phyloP scores from a whole-genome alignment of 768 basidiomycete genomes.

The Suillus sp. region DNA sequence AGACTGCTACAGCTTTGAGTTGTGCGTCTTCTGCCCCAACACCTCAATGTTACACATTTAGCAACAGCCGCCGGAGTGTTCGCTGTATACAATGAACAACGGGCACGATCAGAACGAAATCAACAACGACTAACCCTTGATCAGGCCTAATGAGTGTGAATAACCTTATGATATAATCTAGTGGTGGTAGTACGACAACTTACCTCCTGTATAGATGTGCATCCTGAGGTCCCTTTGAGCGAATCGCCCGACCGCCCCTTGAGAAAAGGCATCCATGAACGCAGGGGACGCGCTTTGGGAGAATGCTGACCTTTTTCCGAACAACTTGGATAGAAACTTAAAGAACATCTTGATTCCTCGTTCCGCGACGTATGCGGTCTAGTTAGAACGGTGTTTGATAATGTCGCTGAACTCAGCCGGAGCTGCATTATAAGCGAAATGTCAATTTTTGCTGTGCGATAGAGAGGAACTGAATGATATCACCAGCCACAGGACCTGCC shows the following conservation, averaged over 20 bases:
- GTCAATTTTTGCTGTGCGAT: background rate
- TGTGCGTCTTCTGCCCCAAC: background rate
- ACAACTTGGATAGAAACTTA: background rate
- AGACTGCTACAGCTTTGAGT: background rate
- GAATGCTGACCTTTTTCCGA: background rate
- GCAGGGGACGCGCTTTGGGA: no score
- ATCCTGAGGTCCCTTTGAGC: background rate
- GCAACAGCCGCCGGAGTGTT: background rate
- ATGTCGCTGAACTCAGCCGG: background rate
- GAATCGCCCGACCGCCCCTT: background rate
- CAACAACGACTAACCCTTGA: background rate
- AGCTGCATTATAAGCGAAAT: background rate
- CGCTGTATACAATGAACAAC: background rate
- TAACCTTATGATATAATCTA: background rate
- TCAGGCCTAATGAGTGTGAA: background rate
- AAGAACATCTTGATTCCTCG: background rate
- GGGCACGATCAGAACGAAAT: no score
- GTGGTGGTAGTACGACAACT: background rate
- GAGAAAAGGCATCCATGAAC: background rate
- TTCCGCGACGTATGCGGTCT: background rate
- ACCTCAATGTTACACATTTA: background rate
- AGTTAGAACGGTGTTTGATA: background rate
- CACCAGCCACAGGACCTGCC: background rate
- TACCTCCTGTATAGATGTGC: background rate
- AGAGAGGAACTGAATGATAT: no score